Conservation (phyloP, 1,139 yeast species). For the Geotrichum histeridarum region DNA sequence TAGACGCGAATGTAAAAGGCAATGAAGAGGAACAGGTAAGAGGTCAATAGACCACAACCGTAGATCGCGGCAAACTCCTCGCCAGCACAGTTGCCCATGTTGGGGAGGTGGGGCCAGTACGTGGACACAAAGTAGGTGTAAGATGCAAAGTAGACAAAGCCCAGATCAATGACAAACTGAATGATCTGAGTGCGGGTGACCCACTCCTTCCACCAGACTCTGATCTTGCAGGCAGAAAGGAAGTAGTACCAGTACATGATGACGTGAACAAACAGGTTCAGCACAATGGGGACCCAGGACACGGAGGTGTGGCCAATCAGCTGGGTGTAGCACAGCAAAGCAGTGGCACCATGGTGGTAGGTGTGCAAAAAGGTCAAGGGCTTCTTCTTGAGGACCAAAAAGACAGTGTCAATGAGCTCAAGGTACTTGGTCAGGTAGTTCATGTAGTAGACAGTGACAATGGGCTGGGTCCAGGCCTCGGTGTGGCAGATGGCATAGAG, state of each 20-base stretch:
- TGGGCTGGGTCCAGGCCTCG: constrained; percentile 77
- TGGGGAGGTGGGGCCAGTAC: constrained; percentile 57
- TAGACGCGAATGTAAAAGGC: constrained; percentile 89
- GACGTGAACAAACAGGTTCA: constrained; percentile 90
- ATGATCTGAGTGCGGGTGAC: constrained; percentile 94
- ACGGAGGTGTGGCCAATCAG: constrained; percentile 82
- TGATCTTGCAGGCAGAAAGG: constrained; percentile 85
- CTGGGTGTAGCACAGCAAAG: constrained; percentile 90
- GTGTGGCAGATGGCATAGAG: constrained; percentile 79
- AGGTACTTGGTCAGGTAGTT: constrained; percentile 45
- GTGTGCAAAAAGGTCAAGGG: constrained; percentile 83
- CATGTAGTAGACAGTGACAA: constrained; percentile 67
- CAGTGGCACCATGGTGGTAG: constrained; percentile 98
- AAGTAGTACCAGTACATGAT: constrained; percentile 98
- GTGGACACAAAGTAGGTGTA: constrained; percentile 47
- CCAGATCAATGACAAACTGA: constrained; percentile 85
- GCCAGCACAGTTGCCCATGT: constrained; percentile 85
- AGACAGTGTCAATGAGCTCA: constrained; percentile 88
- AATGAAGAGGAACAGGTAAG: constrained; percentile 85
- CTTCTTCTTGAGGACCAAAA: constrained; percentile 86
- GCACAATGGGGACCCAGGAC: constrained; percentile 89
- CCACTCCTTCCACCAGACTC: constrained; percentile 99
- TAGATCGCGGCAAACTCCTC: constrained; percentile 86
- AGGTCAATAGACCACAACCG: constrained; percentile 84
- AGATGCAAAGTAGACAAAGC: constrained; percentile 87